Base-by-base conservation (phyloP, 2,329 filamentous ascomycete genomes). In the Colletotrichum tabaci region DNA sequence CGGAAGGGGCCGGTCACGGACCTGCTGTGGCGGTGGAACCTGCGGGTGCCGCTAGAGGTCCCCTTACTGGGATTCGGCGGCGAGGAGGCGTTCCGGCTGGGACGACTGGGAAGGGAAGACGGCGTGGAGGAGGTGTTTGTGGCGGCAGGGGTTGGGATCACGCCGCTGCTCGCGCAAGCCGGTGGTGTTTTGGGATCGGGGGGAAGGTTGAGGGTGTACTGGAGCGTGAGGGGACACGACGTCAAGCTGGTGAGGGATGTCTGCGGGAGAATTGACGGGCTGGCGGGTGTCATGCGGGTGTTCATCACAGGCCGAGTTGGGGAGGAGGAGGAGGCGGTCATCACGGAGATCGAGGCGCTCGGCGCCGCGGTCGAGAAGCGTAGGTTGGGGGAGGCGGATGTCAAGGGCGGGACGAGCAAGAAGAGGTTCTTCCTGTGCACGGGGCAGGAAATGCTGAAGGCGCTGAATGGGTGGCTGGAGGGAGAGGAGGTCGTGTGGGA, bases 141-240 rank as follows among this genome's bases (percentile, higher is more conserved):
- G 4, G 93, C 93, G 7, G 93, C 89, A 0, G 94, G 94, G 3
- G 93, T 97, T 8, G 94, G 94, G 0, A 94, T 97, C 72, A 97
- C 94, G 38, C 94, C 94, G 2, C 76, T 96, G 4, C 83, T 97
- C n/a, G 90, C 91, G 0, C 92, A 94, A 75, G 85, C 90, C n/a
- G 77, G 77, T 0, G 83, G 82, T 0, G 80, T 87, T 7, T 77
- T 94, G 2, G 73, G 67, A 10, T 70, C 67, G 0, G 76, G 74
- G 6, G 75, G 79, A 1, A n/a, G 46, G 4, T 78, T 96, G 47
- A 82, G 76, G 35, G 78, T 96, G 5, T 83, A 94, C 1, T 97
- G 94, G 94, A 91, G 89, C 2, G 75, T 95, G 4, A 84, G 87
- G 8, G 79, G 80, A 0, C 85, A 84, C 3, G 94, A 97, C 80